Evolutionary conservation across 768 basidiomycete genomes (phyloP).

Genomic region (Termitomyces sp.): DNA sequence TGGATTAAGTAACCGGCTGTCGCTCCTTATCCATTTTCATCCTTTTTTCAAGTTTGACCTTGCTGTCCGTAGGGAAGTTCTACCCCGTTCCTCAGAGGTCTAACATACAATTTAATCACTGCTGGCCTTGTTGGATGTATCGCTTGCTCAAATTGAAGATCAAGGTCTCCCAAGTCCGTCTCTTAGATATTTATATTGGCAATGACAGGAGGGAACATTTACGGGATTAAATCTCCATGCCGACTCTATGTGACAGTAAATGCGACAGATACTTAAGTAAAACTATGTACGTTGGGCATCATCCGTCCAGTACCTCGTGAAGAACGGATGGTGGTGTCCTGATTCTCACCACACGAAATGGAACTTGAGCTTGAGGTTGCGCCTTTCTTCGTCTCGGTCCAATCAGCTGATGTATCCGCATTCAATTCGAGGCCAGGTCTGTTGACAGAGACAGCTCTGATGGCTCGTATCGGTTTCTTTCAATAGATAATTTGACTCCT

Average conservation of each 20-base stretch:
- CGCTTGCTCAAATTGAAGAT: neutral
- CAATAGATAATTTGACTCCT: slow-evolving; percentile 73
- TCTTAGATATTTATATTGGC: neutral
- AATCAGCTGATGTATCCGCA: slow-evolving; percentile 37
- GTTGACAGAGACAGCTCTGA: slow-evolving; percentile 32
- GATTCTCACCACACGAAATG: neutral
- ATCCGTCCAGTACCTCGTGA: too few relatives aligned
- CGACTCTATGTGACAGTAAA: neutral
- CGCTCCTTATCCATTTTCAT: too few relatives aligned
- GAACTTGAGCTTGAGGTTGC: neutral
- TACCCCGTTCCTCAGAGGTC: neutral
- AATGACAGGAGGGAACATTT: neutral
- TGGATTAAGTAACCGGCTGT: too few relatives aligned
- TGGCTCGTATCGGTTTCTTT: slow-evolving; percentile 48
- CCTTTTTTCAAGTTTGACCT: too few relatives aligned
- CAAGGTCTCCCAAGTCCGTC: neutral
- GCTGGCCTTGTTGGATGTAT: neutral
- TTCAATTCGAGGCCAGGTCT: slow-evolving; percentile 66
- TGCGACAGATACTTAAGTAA: too few relatives aligned
- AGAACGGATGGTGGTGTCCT: neutral
- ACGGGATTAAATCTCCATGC: neutral
- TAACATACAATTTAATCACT: neutral
- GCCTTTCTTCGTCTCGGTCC: neutral
- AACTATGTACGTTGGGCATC: neutral
- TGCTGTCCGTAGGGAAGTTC: neutral